Percentiles rank a stretch among this genome's conserved stretches.
These are phyloP conservation scores for Penicillium hordei DNA, from an alignment of 2,329 filamentous ascomycete genomes.

Conservation along the genomic window DNA sequence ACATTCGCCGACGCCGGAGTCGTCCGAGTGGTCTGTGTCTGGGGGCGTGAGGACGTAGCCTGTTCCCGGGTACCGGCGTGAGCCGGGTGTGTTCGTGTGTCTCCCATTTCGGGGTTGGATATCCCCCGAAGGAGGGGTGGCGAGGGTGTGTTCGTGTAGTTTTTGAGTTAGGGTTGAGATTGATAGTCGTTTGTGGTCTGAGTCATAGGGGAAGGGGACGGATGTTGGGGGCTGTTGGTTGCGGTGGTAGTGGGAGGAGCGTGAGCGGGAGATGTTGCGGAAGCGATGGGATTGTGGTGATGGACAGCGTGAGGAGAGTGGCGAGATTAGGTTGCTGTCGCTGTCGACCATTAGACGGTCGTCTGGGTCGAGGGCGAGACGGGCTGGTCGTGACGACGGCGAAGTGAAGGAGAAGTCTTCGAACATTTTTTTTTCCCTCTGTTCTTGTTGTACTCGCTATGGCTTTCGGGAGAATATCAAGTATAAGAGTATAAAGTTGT, in stretches of 20 bases:
- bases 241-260: constrained; percentile 37
- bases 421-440: constrained; percentile 3
- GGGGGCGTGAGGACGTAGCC: constrained; percentile 39
- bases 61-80: background rate
- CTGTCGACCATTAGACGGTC: constrained; percentile 8
- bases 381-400: constrained; percentile 1
- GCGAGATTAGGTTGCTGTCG: constrained; percentile 30
- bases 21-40: constrained; percentile 36
- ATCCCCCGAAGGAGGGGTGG: constrained; percentile 20
- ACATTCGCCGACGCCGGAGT: constrained; percentile 34
- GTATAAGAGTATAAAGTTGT: background rate
- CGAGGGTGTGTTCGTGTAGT: constrained; percentile 42
- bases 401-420: constrained; percentile 12
- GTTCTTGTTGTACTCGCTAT: background rate
- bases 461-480: background rate
- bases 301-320: constrained; percentile 44
- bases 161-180: constrained; percentile 43
- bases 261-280: constrained; percentile 32
- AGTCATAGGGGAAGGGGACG: constrained; percentile 43
- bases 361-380: constrained; percentile 6
- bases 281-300: constrained; percentile 42
- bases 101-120: background rate
- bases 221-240: constrained; percentile 43
- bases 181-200: constrained; percentile 36
- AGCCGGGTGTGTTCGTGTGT: constrained; percentile 14